Base-by-base conservation (phyloP, 768 basidiomycete genomes). In the Termitomyces eurrhizus region DNA sequence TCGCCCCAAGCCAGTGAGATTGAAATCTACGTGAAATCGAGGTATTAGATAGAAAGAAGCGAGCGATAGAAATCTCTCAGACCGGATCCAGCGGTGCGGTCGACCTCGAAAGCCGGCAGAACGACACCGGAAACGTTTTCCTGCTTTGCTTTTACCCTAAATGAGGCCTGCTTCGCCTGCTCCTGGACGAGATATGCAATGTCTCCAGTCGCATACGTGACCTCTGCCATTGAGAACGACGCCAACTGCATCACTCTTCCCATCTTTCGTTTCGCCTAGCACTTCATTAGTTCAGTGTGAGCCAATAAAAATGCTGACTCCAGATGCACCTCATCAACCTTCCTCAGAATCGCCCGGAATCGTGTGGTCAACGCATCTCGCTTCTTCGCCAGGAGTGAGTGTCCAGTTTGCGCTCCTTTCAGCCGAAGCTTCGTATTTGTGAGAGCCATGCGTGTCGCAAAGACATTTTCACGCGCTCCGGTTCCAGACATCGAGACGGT, bases 121-220 rank as follows among this genome's bases (percentile, higher is more conserved):
- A 98, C 87, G 39, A 98, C 96, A 64, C 97, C 97, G 36, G 93
- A 95, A 0, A 99, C 97, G 67, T 99, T 99, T 79, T 99, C 97
- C 73, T 97, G 95, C 74, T 88, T 93, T 14, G 95, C 89, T 75
- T 90, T 91, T 45, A 99, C 95, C 66, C 86, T 87, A 80, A 98
- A 98, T 0, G 91, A 85, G 0, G 96, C 97, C 36, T 86, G 80
- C 69, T 92, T 91, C 33, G 93, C 95, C 65, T 93, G 91, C 73
- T 98, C 96, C 73, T 98, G 97, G 6, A 99, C 94, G 64, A 97
- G 91, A 75, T 98, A 99, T 50, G 93, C 86, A 69, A 99, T 98
- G 71, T 98, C 97, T 65, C 93, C 93, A 9, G 97, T 96, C 37
- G 95, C 87, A 77, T 98, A 99, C 21, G 95, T 96, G 65, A 99